Conservation (phyloP, 2,329 filamentous ascomycete genomes). For the Alternaria brassicicola region DNA sequence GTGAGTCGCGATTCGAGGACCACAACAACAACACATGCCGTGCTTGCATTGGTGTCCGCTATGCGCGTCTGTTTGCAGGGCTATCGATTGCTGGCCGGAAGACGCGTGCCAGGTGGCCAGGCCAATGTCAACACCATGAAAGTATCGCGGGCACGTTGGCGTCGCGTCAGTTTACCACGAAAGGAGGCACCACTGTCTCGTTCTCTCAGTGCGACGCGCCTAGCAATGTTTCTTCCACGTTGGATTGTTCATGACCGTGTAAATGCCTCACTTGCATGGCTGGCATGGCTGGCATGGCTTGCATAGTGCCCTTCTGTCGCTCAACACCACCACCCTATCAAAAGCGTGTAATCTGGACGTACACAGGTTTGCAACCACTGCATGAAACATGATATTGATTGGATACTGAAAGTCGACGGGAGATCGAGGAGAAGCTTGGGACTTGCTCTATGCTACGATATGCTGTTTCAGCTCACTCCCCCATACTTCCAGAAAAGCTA, state of each 20-base stretch:
- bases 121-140: constrained; percentile 28
- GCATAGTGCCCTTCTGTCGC: constrained; percentile 28
- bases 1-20: constrained; percentile 38
- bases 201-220: neutral
- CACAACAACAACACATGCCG: constrained; percentile 34
- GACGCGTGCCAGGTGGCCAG: constrained; percentile 20
- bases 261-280: constrained; percentile 16
- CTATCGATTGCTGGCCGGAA: constrained; percentile 34
- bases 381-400: constrained; percentile 19
- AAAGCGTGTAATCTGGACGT: neutral
- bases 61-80: constrained; percentile 29
- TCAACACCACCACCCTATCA: neutral
- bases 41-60: constrained; percentile 23
- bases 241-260: constrained; percentile 12
- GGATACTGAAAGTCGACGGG: constrained; percentile 18
- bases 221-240: constrained; percentile 1
- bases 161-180: neutral
- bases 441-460: constrained; percentile 1
- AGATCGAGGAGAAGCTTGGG: neutral
- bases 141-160: constrained; percentile 19
- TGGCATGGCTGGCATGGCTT: constrained; percentile 14
- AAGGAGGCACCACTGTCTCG: too few relatives aligned
- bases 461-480: constrained; percentile 18
- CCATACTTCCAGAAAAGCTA: constrained; percentile 18
- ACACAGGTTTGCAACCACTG: neutral